Base-by-base conservation (phyloP, 1,284 basidiomycete species). In the Boletus sp. region DNA sequence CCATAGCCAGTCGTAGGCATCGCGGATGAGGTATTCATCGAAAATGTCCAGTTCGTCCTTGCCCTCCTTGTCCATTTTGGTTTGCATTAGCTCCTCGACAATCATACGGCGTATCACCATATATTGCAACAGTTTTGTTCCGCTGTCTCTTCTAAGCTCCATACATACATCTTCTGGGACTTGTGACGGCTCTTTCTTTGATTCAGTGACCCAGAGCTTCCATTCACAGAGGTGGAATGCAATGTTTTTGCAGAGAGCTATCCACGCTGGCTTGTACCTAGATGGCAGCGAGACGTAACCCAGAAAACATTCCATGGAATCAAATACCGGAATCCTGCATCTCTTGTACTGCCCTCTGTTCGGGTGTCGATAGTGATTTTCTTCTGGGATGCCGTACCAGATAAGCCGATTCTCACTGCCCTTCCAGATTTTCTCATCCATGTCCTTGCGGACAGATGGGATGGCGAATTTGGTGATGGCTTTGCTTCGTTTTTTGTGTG, bases 131-230 rank as follows among this genome's bases (percentile, higher is more conserved):
- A 51, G n/a, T 16, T 51, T 51, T 7, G 33, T 37, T 2, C 49
- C n/a, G 6, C 14, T 37, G 23, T 35, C 49, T 16, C 49, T 51
- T 19, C 9, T 6, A 7, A 25, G 49, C 33, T 51, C 49, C 33
- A 17, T 4, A 16, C 4, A 6, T 6, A 51, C 33, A 13, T 35
- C n/a, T 35, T 16, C 31, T 35, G 49, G 49, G 49, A 51, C 23
- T 8, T 1, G n/a, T 3, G n/a, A 23, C 14, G 5, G 2, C 31
- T 17, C 6, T 14, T 35, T 25, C 13, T 51, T 35, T 17, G 31
- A 51, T n/a, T 51, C 49, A 4, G 49, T 14, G 4, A 51, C n/a
- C 49, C 31, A 51, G 3, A 51, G 49, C 11, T 51, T 51, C 49
- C 49, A 51, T 14, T 23, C 21, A n/a, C 33, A 51, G 3, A 37